Conservation (phyloP, 768 basidiomycete genomes). For the Termitomyces sp. region DNA sequence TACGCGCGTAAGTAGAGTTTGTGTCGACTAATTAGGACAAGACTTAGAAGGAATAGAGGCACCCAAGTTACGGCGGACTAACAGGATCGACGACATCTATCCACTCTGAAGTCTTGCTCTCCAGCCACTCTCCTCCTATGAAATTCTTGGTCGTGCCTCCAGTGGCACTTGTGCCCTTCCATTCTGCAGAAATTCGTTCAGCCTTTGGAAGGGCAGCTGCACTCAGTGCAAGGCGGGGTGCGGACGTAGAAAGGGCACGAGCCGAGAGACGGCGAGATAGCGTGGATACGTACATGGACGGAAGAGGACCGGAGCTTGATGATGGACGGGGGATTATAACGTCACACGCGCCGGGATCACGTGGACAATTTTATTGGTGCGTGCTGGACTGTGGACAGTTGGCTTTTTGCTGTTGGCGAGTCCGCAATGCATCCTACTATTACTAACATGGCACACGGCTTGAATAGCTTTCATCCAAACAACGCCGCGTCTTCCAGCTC, state of each 20-base stretch:
- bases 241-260: constrained; percentile 43
- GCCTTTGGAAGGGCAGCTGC: constrained; percentile 58
- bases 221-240: constrained; percentile 45
- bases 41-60: not conserved
- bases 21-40: constrained; percentile 62
- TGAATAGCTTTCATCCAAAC: constrained; percentile 28
- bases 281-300: constrained; percentile 29
- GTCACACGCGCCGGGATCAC: constrained; percentile 16
- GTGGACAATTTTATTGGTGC: constrained; percentile 10
- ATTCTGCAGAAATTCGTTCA: constrained; percentile 66
- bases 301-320: constrained; percentile 5
- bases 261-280: constrained; percentile 26
- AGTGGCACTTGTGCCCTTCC: constrained; percentile 83
- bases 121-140: constrained; percentile 85
- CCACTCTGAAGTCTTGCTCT: constrained; percentile 77
- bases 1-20: constrained; percentile 83
- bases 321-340: not conserved
- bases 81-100: constrained; percentile 90
- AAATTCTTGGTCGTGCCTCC: constrained; percentile 92
- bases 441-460: constrained; percentile 13
- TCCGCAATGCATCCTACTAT: constrained; percentile 19
- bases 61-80: constrained; percentile 27
- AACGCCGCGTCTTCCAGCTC: constrained; percentile 33
- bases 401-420: constrained; percentile 2
- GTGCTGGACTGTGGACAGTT: not conserved